Percentiles rank a stretch among this genome's conserved stretches.
phyloP scores from a whole-genome alignment of 331 rosid species.

The Prunus yedoensis region DNA sequence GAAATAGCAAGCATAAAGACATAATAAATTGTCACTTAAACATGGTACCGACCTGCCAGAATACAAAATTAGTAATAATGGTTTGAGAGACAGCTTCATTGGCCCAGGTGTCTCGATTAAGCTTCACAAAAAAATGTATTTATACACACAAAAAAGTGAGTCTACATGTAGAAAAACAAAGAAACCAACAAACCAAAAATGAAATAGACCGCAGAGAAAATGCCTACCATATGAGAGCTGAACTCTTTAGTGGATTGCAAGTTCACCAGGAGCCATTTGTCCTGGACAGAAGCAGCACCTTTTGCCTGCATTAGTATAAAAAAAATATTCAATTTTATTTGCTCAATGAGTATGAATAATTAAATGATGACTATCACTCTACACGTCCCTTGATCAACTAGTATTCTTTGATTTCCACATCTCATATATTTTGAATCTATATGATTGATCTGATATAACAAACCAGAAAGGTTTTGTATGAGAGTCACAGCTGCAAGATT shows the following conservation, averaged over 20 bases:
- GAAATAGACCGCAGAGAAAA: slow-evolving; percentile 7
- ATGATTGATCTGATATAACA: neutral
- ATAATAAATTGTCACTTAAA: slow-evolving; percentile 6
- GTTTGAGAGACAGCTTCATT: slow-evolving; percentile 99
- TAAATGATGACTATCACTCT: neutral
- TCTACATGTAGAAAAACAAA: slow-evolving; percentile 14
- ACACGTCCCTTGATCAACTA: neutral
- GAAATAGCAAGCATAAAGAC: neutral
- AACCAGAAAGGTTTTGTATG: neutral
- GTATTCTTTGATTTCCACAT: neutral
- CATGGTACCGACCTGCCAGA: slow-evolving; percentile 86
- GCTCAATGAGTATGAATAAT: neutral
- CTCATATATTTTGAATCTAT: neutral
- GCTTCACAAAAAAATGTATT: slow-evolving; percentile 53
- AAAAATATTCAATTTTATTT: neutral
- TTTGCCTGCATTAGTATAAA: slow-evolving; percentile 65
- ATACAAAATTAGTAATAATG: slow-evolving; percentile 75
- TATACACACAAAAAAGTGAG: neutral
- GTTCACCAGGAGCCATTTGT: slow-evolving; percentile 93
- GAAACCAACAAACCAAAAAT: neutral
- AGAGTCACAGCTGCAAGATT: neutral
- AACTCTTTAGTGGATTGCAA: slow-evolving; percentile 93
- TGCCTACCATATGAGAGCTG: slow-evolving; percentile 91
- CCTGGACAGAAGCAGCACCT: slow-evolving; percentile 62
- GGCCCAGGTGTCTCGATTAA: slow-evolving; percentile 98